A percentile compares a stretch with the other conserved stretches of the same genome.
phyloP scores from a whole-genome alignment of 495 filamentous ascomycete genomes.

The Talaromyces adpressus region DNA sequence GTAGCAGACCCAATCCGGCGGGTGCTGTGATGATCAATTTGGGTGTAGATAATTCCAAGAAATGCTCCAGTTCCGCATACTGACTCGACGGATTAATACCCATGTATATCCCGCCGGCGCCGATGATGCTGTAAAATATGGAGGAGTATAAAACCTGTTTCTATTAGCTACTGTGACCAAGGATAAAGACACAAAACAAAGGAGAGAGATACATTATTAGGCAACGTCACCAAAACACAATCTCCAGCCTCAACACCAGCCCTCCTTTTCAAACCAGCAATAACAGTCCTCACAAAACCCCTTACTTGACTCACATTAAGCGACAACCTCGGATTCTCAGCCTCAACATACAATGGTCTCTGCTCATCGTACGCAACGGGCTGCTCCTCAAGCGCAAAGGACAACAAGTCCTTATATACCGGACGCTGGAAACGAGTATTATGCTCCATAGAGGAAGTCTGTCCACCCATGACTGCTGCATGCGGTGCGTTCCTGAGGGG shows the following conservation, averaged over 20 bases:
- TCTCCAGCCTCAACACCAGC: conserved; percentile 48
- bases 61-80: conserved; percentile 25
- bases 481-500: not conserved
- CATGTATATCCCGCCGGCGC: conserved; percentile 37
- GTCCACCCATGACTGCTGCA: not conserved
- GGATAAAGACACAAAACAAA: not conserved
- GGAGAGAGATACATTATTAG: conserved; percentile 45
- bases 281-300: conserved; percentile 41
- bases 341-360: conserved; percentile 50
- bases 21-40: conserved; percentile 33
- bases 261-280: conserved; percentile 44
- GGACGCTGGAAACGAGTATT: conserved; percentile 6
- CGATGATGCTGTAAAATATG: conserved; percentile 40
- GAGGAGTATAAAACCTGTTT: conserved; percentile 41
- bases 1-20: conserved; percentile 32
- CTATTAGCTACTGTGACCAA: conserved; percentile 3
- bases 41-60: conserved; percentile 21
- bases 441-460: not conserved
- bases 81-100: conserved; percentile 29
- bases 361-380: conserved; percentile 27
- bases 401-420: conserved; percentile 34
- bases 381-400: conserved; percentile 28
- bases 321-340: conserved; percentile 44
- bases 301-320: conserved; percentile 46
- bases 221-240: conserved; percentile 53